Conservation (phyloP, 495 filamentous ascomycete genomes). For the Penicillium cataractarum region DNA sequence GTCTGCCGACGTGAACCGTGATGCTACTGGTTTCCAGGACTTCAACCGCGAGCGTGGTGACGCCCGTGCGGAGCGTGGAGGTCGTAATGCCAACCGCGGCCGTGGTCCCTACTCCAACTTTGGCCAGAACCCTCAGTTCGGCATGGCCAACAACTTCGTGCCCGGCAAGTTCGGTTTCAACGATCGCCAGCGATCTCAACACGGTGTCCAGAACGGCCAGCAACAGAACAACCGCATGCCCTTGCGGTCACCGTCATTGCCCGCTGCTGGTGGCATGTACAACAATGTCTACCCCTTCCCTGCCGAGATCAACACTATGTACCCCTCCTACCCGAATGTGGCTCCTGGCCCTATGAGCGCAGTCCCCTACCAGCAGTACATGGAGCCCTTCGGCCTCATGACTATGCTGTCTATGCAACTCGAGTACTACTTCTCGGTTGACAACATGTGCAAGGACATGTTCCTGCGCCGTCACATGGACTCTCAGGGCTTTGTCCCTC, state of each 20-base stretch:
- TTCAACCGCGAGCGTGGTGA: conserved; percentile 52
- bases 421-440: conserved; percentile 91
- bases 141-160: conserved; percentile 51
- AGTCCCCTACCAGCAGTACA: conserved; percentile 62
- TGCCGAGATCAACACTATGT: conserved; percentile 48
- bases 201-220: conserved; percentile 39
- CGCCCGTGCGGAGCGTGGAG: conserved; percentile 45
- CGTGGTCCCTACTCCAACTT: conserved; percentile 49
- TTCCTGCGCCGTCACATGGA: conserved; percentile 93
- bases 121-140: conserved; percentile 50
- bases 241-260: conserved; percentile 54
- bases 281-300: conserved; percentile 40
- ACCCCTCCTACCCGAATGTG: conserved; percentile 55
- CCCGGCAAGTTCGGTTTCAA: conserved; percentile 43
- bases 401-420: conserved; percentile 70
- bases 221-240: conserved; percentile 46
- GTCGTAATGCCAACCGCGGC: conserved; percentile 58
- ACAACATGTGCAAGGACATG: conserved; percentile 94
- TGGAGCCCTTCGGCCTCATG: conserved; percentile 59
- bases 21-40: conserved; percentile 41
- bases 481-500: conserved; percentile 84
- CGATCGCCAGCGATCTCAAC: conserved; percentile 47
- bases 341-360: conserved; percentile 63
- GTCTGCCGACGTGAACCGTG: conserved; percentile 41
- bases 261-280: conserved; percentile 44